These are phyloP conservation scores for Wickerhamomyces hampshirensis DNA, from an alignment of 805 yeast genomes.

Conservation along the genomic window DNA sequence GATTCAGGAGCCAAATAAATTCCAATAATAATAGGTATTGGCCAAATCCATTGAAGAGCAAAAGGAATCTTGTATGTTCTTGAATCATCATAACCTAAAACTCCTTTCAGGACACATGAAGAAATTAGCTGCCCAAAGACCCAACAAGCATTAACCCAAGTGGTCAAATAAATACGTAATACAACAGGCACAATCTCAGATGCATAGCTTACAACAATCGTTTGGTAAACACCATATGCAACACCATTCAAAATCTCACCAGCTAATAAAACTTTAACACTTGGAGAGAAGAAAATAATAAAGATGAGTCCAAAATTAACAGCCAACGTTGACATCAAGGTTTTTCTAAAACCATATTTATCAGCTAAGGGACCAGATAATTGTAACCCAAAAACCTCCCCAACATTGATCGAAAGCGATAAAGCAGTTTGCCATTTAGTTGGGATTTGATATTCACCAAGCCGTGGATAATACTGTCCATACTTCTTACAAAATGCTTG, in stretches of 20 bases:
- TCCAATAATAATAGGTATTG: constrained; percentile 22
- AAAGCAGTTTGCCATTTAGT: constrained; percentile 33
- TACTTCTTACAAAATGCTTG: constrained; percentile 31
- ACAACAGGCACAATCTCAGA: not conserved
- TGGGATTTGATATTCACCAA: constrained; percentile 23
- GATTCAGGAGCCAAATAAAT: constrained; percentile 37
- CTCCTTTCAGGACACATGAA: not conserved
- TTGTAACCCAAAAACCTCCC: constrained; percentile 19
- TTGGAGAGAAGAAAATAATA: constrained; percentile 34
- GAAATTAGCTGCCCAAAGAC: not conserved
- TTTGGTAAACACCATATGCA: not conserved
- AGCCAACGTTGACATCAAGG: constrained; percentile 25
- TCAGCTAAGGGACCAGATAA: constrained; percentile 19
- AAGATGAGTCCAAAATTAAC: constrained; percentile 30
- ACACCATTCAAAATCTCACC: not conserved
- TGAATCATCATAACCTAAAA: constrained; percentile 6
- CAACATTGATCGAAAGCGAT: constrained; percentile 25
- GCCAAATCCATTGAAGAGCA: constrained; percentile 14
- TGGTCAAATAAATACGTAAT: not conserved
- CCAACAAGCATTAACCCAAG: not conserved
- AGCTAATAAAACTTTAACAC: constrained; percentile 2
- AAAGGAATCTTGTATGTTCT: constrained; percentile 34
- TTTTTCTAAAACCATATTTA: constrained; percentile 29
- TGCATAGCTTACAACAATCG: not conserved
- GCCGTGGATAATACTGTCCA: constrained; percentile 22